Base-by-base conservation (phyloP, 345 rosid genomes). In the Moringa oleifera region DNA sequence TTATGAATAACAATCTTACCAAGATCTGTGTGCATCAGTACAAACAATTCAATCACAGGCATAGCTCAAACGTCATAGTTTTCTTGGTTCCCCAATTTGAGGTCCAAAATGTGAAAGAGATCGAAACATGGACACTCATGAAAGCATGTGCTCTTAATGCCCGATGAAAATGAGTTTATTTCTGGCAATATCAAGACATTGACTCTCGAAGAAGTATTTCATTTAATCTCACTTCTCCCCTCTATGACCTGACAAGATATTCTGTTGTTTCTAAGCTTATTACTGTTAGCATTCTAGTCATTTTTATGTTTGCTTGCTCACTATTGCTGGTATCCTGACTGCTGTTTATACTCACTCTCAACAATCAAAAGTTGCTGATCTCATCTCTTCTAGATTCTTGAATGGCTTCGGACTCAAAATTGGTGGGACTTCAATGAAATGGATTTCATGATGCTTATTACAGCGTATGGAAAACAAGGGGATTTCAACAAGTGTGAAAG, bases 381-480 rank as follows among this genome's bases (percentile, higher is more conserved):
- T 67, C 51, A 53, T 73, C 73, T 67, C 55, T 51, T 69, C 62
- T 77, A 94, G 97, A 81, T 94, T 75, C 81, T 94, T 62, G 97
- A 94, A 73, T 94, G 99, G 99, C 88, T 94, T 61, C 79, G 83
- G 69, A 76, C 69, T 61, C 89, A 94, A 52, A 75, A 71, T 47
- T 90, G 97, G 96, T 90, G 99, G 97, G 81, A 85, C 74, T 86
- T 90, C 74, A 80, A 78, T 52, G 97, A 90, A 82, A 90, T 81
- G 91, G 97, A 88, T 68, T 87, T 77, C 37, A 25, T 85, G 61
- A 86, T 88, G 99, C 95, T 90, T 70, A 85, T 90, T 64, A 83
- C 85, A 12, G 96, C 99, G 64, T 79, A 88, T 66, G 97, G 96
- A 75, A 94, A 94, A 76, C 83, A 58, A 72, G 99, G 97, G 64